phyloP scores from a whole-genome alignment of 2,329 filamentous ascomycete genomes.

The Exophiala viscosa region DNA sequence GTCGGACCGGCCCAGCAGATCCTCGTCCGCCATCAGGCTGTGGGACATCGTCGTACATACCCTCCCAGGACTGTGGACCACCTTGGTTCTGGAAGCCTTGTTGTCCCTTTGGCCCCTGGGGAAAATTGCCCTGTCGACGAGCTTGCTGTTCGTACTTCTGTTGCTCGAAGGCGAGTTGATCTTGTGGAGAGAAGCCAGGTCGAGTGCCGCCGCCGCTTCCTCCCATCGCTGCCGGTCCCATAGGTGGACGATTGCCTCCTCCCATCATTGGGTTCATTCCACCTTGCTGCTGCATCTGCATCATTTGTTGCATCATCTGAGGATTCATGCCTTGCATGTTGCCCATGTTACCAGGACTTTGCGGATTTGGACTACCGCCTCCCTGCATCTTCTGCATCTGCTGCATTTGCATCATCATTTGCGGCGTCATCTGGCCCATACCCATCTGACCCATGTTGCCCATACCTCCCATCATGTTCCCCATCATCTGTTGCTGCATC shows the following conservation, averaged over 20 bases:
- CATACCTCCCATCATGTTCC: constrained; percentile 60
- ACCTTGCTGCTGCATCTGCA: constrained; percentile 41
- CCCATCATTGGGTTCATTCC: constrained; percentile 35
- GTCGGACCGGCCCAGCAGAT: constrained; percentile 38
- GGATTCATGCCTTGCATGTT: constrained; percentile 30
- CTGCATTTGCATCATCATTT: constrained; percentile 59
- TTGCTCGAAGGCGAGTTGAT: constrained; percentile 72
- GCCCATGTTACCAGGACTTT: constrained; percentile 27
- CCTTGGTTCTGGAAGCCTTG: constrained; percentile 39
- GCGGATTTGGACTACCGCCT: constrained; percentile 29
- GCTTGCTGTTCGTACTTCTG: constrained; percentile 71
- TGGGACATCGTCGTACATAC: constrained; percentile 95
- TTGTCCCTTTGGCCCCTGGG: constrained; percentile 16
- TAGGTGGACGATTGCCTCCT: constrained; percentile 27
- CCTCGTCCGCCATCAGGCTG: constrained; percentile 62
- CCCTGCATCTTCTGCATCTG: constrained; percentile 55
- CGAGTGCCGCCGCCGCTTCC: constrained; percentile 42
- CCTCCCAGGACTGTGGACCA: constrained; percentile 86
- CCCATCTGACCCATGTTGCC: constrained; percentile 47
- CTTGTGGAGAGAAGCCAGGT: constrained; percentile 62
- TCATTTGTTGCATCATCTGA: constrained; percentile 56
- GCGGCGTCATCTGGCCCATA: constrained; percentile 41
- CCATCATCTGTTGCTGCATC: constrained; percentile 87
- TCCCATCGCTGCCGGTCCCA: constrained; percentile 36
- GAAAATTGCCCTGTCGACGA: constrained; percentile 45